Conservation (phyloP, 768 basidiomycete species). For the Cantharellus cinnabarinus region DNA sequence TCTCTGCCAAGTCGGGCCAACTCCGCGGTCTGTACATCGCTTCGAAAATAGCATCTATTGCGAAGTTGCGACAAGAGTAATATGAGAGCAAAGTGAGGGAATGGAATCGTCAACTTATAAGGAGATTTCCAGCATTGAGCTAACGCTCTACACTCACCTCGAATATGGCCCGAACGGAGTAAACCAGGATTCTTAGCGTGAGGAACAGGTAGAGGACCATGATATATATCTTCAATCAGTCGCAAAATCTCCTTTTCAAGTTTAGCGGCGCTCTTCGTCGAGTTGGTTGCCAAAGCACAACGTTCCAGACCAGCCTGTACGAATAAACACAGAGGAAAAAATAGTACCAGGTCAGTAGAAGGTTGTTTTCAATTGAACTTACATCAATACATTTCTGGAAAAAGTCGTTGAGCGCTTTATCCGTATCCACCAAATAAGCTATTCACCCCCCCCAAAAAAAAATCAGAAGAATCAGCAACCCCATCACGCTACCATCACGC, state of each 20-base stretch:
- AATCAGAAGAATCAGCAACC: too few relatives aligned
- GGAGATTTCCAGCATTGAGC: not conserved
- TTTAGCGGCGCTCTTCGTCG: conserved; percentile 4
- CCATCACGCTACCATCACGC: too few relatives aligned
- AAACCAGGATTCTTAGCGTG: conserved; percentile 12
- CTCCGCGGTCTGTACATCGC: conserved; percentile 10
- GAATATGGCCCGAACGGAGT: conserved; percentile 13
- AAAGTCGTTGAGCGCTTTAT: conserved; percentile 13
- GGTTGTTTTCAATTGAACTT: not conserved
- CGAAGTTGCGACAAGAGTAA: too few relatives aligned
- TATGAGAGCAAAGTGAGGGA: too few relatives aligned
- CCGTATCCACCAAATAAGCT: conserved; percentile 13
- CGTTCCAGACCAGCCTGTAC: conserved; percentile 14
- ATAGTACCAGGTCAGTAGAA: not conserved
- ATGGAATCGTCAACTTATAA: not conserved
- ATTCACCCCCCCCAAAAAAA: not conserved
- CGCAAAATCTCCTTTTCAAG: conserved; percentile 11
- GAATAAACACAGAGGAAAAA: not conserved
- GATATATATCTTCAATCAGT: conserved; percentile 11
- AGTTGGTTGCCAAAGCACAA: conserved; percentile 13
- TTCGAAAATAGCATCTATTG: conserved; percentile 7
- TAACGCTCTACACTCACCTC: conserved; percentile 6
- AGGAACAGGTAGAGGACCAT: conserved; percentile 14
- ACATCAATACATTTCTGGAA: conserved; percentile 14
- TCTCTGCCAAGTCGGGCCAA: conserved; percentile 11